Evolutionary conservation across 352 stramenopile species (phyloP).

Genomic region (Globisporangium canariense): DNA sequence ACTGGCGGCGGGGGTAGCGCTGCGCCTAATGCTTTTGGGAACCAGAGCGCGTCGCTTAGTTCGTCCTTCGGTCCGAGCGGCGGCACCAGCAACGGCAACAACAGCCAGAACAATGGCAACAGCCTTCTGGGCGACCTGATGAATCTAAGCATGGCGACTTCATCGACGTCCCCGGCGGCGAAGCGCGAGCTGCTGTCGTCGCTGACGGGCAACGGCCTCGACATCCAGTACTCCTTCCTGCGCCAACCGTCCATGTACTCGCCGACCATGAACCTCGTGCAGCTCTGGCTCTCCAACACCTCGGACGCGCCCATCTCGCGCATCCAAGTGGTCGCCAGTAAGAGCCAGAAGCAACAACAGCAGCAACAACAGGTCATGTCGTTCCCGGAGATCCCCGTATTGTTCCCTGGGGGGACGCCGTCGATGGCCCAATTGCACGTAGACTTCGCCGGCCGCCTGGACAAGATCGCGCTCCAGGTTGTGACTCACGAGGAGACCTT

Average conservation of each 20-base stretch:
- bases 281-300: conserved; percentile 71
- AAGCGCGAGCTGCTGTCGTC: conserved; percentile 54
- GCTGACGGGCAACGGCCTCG: conserved; percentile 47
- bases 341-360: conserved; percentile 11
- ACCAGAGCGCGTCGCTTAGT: not conserved
- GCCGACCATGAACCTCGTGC: conserved; percentile 64
- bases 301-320: conserved; percentile 53
- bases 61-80: conserved; percentile 5
- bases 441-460: conserved; percentile 71
- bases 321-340: conserved; percentile 35
- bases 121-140: conserved; percentile 52
- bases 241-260: conserved; percentile 58
- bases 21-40: conserved; percentile 15
- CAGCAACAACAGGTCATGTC: conserved; percentile 48
- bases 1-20: not conserved
- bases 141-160: conserved; percentile 49
- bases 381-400: conserved; percentile 78
- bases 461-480: conserved; percentile 65
- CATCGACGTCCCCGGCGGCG: conserved; percentile 21
- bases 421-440: conserved; percentile 82
- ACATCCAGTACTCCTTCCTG: conserved; percentile 67
- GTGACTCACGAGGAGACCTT: conserved; percentile 49
- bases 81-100: conserved; percentile 14
- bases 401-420: conserved; percentile 72
- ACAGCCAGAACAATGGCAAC: conserved; percentile 13